Base-by-base conservation (phyloP, 2,329 filamentous ascomycete genomes). In the Ophiostoma montium region DNA sequence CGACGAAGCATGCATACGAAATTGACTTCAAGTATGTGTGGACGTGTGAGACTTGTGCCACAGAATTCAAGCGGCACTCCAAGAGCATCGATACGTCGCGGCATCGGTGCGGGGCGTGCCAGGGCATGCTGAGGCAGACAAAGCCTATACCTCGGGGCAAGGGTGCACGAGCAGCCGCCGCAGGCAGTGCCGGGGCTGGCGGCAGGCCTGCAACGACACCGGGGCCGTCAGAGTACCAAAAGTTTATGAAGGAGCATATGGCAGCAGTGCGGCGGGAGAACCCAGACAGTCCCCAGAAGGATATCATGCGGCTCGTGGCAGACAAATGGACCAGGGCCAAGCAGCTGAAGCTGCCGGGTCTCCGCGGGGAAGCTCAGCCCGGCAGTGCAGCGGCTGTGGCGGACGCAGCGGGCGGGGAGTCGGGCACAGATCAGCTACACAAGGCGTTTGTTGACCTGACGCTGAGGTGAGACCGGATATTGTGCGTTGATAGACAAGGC, bases 1-100 rank as follows among this genome's bases (percentile, higher is more conserved):
- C 88, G 1, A 95, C 89, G 0, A 94, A 86, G 60, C 90, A 98
- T 64, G 76, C 70, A 31, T 98, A 95, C 63, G 76, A 82, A 46
- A 96, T 96, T 59, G 83, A 89, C 57, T 95, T 86, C 68, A 94
- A 90, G 67, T 98, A 90, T 61, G 67, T 89, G 18, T 96, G 92
- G 90, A 70, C 75, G 38, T 96, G 90, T 61, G 67, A 57, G 16
- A 67, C 60, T 3, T 96, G 92, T 60, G 74, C 69, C 0, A 66
- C 74, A 31, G 81, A 85, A 61, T 94, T 84, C 62, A 85, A 88
- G 60, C 72, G 90, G 5, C 90, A 96, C 63, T 88, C 82, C 15
- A 86, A 83, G 65, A 92, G 85, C 60, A 85, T 96, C 56, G 80
- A 95, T 62, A 73, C 82, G 0, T 61, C 61, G 30, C 74, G 77